Evolutionary conservation across 805 yeast genomes (phyloP).

Genomic region (Tetrapisispora namnaoensis): DNA sequence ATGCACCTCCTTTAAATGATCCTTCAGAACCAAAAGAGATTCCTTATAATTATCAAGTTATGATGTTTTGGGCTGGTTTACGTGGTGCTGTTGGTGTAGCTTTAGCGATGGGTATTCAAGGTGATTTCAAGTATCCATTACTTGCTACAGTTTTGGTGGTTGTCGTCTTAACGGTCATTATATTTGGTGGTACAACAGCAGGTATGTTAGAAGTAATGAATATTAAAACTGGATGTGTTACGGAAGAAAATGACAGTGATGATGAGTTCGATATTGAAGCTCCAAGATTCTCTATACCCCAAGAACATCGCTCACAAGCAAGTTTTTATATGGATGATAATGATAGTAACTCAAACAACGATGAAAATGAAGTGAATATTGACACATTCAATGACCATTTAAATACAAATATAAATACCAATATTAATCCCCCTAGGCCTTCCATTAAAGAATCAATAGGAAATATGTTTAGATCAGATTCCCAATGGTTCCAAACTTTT

Average conservation of each 20-base stretch:
- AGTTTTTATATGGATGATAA: slow-evolving; percentile 14
- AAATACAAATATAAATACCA: not conserved
- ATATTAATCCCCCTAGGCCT: not conserved
- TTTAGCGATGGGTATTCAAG: slow-evolving; percentile 92
- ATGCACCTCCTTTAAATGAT: slow-evolving; percentile 1
- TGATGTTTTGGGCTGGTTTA: slow-evolving; percentile 99
- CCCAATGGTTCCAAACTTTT: slow-evolving; percentile 85
- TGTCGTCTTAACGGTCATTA: slow-evolving; percentile 89
- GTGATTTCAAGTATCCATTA: slow-evolving; percentile 79
- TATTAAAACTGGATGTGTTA: slow-evolving; percentile 83
- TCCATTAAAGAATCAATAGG: slow-evolving; percentile 12
- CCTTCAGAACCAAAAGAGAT: slow-evolving; percentile 61
- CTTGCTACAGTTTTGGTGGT: slow-evolving; percentile 94
- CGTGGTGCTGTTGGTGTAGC: slow-evolving; percentile 99
- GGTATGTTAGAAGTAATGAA: slow-evolving; percentile 94
- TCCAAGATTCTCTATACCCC: slow-evolving; percentile 26
- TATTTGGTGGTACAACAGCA: slow-evolving; percentile 98
- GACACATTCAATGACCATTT: not conserved
- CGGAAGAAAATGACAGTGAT: slow-evolving; percentile 67
- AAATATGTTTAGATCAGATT: slow-evolving; percentile 28
- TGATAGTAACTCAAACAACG: not conserved
- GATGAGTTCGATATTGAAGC: slow-evolving; percentile 94
- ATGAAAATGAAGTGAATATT: not conserved
- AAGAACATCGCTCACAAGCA: not conserved
- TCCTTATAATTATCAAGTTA: slow-evolving; percentile 91